Percentiles rank a stretch among this genome's conserved stretches.
Conservation (phyloP, 2,329 filamentous ascomycete species). For the Penicillium thymicola region DNA sequence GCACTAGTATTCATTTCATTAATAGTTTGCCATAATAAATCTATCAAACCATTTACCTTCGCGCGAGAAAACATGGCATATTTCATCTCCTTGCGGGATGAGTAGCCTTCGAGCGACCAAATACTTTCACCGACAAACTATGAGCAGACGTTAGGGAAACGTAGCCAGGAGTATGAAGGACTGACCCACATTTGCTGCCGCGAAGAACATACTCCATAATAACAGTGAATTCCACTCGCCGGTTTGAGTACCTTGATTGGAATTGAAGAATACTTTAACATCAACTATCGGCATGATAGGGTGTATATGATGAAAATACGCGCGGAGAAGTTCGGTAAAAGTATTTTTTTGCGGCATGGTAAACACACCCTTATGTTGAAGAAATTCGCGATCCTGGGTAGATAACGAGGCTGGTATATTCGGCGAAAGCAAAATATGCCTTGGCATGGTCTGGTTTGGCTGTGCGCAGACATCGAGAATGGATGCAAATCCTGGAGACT, state of each 20-base stretch:
- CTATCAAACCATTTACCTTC: constrained; percentile 25
- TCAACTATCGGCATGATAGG: constrained; percentile 34
- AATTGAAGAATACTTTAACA: constrained; percentile 26
- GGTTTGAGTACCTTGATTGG: constrained; percentile 25
- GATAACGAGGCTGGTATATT: constrained; percentile 9
- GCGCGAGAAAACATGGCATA: constrained; percentile 38
- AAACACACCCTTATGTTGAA: constrained; percentile 37
- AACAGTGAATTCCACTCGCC: constrained; percentile 34
- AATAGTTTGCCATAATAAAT: neutral
- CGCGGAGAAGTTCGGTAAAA: constrained; percentile 32
- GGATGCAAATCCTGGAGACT: neutral
- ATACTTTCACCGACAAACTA: neutral
- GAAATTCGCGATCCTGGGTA: constrained; percentile 20
- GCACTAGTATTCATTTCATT: neutral
- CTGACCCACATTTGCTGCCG: constrained; percentile 30
- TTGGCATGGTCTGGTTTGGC: constrained; percentile 17
- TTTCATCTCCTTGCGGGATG: constrained; percentile 37
- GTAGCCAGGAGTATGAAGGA: neutral
- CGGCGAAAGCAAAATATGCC: constrained; percentile 22
- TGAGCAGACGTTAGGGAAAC: constrained; percentile 7
- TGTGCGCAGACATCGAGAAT: constrained; percentile 14
- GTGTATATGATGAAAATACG: constrained; percentile 30
- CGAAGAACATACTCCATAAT: constrained; percentile 42
- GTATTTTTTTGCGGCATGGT: constrained; percentile 27
- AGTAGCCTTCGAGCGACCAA: constrained; percentile 26